These are phyloP conservation scores for Alternaria sp. DNA, from an alignment of 2,329 filamentous ascomycete species.

Conservation along the genomic window DNA sequence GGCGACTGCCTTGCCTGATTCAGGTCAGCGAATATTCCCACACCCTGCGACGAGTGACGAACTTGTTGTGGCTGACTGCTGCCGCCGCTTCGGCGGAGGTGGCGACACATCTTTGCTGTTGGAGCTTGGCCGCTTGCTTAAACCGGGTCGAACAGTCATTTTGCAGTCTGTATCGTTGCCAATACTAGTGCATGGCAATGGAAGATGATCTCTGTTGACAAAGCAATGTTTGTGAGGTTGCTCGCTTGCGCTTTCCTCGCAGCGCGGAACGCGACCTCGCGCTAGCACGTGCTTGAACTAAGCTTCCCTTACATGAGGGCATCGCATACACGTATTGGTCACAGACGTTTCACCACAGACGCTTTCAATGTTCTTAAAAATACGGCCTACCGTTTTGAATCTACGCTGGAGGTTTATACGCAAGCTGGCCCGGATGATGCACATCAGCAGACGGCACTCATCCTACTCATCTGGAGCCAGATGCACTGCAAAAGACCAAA, in stretches of 20 bases:
- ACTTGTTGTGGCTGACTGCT: constrained; percentile 64
- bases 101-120: constrained; percentile 62
- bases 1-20: constrained; percentile 71
- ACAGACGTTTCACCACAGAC: background rate
- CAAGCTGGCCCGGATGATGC: background rate
- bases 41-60: constrained; percentile 31
- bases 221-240: constrained; percentile 9
- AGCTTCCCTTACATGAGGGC: background rate
- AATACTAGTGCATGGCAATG: background rate
- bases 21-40: constrained; percentile 9
- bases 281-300: constrained; percentile 40
- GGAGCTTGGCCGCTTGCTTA: constrained; percentile 49
- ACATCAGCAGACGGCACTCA: background rate
- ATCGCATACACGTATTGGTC: background rate
- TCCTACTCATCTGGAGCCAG: background rate
- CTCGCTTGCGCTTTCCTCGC: constrained; percentile 19
- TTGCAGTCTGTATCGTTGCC: background rate
- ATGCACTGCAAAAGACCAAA: background rate
- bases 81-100: constrained; percentile 64
- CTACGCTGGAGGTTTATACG: background rate
- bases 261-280: constrained; percentile 39
- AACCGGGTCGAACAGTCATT: constrained; percentile 31
- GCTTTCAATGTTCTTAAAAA: too few relatives aligned
- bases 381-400: background rate
- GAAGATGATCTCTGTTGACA: constrained; percentile 8